Evolutionary conservation across 2,329 filamentous ascomycete genomes (phyloP), one percentile per base, ranked within the genome.

Genomic region (Cytospora piceae): DNA sequence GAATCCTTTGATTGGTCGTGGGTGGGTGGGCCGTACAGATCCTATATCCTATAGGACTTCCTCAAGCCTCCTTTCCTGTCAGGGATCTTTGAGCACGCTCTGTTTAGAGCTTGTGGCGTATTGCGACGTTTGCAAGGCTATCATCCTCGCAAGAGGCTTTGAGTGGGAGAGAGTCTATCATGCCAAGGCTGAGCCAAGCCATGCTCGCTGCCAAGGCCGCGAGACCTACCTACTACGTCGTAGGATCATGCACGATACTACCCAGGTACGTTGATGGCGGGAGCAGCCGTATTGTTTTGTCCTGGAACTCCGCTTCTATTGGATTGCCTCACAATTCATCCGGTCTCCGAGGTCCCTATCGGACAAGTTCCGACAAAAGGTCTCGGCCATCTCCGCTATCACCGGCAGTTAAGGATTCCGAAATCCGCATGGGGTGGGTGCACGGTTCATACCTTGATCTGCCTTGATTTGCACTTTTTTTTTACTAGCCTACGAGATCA

Each of bases 161-260:
- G 42, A 22, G 42, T 46, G 42, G 42, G 42, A 46, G n/a, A 22
- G 20, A 46, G 11, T 22, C 20, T 56, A 57, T 56, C 60, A 57
- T 20, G 60, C 61, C 61, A 63, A 63, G 60, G 61, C 39, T 63
- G 53, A 52, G 53, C 61, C 53, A 63, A 63, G 53, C 46, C 34
- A 31, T 42, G 7, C n/a, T 49, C 39, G 49, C 39, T 31, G 61
- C 61, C 53, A 63, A 63, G 53, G 17, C 37, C 37, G 53, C 17
- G 27, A 17, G 32, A 49, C 46, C 46, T 49, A 49, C 46, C 46
- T 49, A 14, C n/a, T 49, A 22, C 12, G 46, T 24, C 9, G 11
- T 20, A 14, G 20, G n/a, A 24, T 14, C 46, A 20, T 24, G n/a
- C n/a, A 22, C 46, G 11, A 11, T 49, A 49, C 46, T 3, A n/a